A percentile compares a stretch with the other conserved stretches of the same genome.
phyloP scores from a whole-genome alignment of 2,329 filamentous ascomycete genomes.

The Trichoderma koningii region DNA sequence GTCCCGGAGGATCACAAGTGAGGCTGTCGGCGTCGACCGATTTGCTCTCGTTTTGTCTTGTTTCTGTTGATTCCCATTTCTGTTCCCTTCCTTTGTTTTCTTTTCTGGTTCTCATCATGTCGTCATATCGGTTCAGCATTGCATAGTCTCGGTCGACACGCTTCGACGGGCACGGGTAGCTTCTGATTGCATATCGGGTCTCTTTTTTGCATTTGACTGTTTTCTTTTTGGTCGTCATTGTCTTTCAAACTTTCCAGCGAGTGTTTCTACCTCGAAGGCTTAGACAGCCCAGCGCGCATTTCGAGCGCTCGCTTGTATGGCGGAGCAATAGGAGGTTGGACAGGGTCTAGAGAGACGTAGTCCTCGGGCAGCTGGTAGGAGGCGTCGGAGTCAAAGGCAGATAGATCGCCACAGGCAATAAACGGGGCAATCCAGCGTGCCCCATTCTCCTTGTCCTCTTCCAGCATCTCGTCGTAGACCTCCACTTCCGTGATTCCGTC shows the following conservation, averaged over 20 bases:
- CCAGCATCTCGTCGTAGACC: slow-evolving; percentile 48
- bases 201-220: slow-evolving; percentile 20
- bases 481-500: slow-evolving; percentile 50
- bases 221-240: background rate
- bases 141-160: slow-evolving; percentile 23
- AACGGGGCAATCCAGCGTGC: slow-evolving; percentile 90
- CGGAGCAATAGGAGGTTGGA: slow-evolving; percentile 93
- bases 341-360: slow-evolving; percentile 82
- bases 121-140: slow-evolving; percentile 16
- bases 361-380: slow-evolving; percentile 88
- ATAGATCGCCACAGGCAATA: slow-evolving; percentile 94
- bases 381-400: slow-evolving; percentile 92
- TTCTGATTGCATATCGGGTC: slow-evolving; percentile 17
- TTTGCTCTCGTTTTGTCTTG: background rate
- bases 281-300: slow-evolving; percentile 48
- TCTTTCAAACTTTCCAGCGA: background rate
- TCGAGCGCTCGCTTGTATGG: slow-evolving; percentile 92
- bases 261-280: slow-evolving; percentile 27
- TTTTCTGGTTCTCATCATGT: too few relatives aligned
- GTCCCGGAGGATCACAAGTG: slow-evolving; percentile 37
- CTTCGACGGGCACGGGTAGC: slow-evolving; percentile 21
- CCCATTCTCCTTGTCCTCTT: slow-evolving; percentile 33
- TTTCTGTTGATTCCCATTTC: background rate
- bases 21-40: background rate
- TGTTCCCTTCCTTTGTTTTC: background rate